These are phyloP conservation scores for Phytopythium cucurbitacearum DNA, from an alignment of 352 stramenopile genomes.

Conservation along the genomic window DNA sequence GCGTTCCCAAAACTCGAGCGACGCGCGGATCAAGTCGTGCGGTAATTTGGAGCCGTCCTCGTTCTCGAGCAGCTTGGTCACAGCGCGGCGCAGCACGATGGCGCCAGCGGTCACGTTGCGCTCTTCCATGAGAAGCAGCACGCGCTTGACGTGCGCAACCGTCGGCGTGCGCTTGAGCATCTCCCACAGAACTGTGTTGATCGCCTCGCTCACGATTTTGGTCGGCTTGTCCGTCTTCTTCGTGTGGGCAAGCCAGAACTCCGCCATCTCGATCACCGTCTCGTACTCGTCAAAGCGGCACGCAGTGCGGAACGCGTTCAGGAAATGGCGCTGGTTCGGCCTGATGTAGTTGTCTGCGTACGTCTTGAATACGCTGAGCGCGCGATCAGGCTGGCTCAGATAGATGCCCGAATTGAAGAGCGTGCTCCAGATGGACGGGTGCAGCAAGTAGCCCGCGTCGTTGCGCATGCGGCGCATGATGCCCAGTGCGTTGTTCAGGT, in stretches of 20 bases:
- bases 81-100: constrained; percentile 26
- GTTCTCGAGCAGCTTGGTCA: constrained; percentile 25
- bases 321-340: constrained; percentile 32
- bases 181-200: constrained; percentile 51
- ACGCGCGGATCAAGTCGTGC: constrained; percentile 18
- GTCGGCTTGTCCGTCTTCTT: constrained; percentile 10
- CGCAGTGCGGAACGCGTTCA: constrained; percentile 31
- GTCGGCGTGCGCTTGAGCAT: constrained; percentile 40
- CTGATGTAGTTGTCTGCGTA: constrained; percentile 31
- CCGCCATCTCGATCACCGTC: constrained; percentile 36
- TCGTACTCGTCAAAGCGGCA: constrained; percentile 22
- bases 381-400: constrained; percentile 22
- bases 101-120: constrained; percentile 21
- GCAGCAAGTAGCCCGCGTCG: constrained; percentile 37
- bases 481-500: constrained; percentile 32
- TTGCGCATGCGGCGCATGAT: constrained; percentile 22
- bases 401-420: constrained; percentile 44
- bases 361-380: constrained; percentile 36
- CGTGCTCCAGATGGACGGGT: constrained; percentile 34
- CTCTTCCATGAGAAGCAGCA: constrained; percentile 39
- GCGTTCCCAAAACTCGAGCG: constrained; percentile 31
- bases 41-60: constrained; percentile 20
- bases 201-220: constrained; percentile 19
- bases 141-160: constrained; percentile 23
- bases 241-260: constrained; percentile 18